Percentiles rank a stretch among this genome's conserved stretches.
phyloP scores from a whole-genome alignment of 768 basidiomycete genomes.

The Amanita fuliginea region DNA sequence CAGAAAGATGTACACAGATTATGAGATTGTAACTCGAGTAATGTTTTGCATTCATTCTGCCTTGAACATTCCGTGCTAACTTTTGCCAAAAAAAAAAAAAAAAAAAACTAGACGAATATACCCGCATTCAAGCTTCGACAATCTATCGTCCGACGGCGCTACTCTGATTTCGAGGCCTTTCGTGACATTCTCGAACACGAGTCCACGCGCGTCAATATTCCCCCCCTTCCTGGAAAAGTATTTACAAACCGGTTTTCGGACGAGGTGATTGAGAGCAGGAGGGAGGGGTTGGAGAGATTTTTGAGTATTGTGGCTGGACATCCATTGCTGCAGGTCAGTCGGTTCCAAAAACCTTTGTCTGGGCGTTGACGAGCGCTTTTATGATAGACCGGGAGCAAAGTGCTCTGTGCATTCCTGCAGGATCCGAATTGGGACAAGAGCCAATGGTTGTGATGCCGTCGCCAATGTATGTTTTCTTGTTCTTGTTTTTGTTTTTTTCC shows the following conservation, averaged over 20 bases:
- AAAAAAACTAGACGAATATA: conserved; percentile 99
- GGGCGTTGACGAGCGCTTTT: conserved; percentile 2
- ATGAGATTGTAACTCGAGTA: conserved; percentile 96
- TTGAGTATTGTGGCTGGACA: conserved; percentile 90
- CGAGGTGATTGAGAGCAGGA: conserved; percentile 73
- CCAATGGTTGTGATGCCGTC: conserved; percentile 51
- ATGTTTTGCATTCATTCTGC: conserved; percentile 11
- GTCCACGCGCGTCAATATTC: conserved; percentile 95
- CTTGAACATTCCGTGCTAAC: background rate
- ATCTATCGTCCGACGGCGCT: conserved; percentile 78
- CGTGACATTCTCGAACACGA: conserved; percentile 96
- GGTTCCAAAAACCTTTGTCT: too few species aligned
- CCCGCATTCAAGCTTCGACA: conserved; percentile 97
- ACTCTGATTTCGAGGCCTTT: conserved; percentile 94
- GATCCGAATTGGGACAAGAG: conserved; percentile 85
- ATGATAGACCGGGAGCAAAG: conserved; percentile 84
- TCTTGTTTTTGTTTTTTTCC: too few species aligned
- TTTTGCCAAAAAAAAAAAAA: conserved; percentile 20
- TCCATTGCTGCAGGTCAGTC: conserved; percentile 83
- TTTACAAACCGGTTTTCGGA: conserved; percentile 98
- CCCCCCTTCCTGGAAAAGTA: conserved; percentile 93
- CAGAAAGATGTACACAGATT: conserved; percentile 99
- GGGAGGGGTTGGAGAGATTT: conserved; percentile 26
- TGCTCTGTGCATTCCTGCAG: conserved; percentile 91
- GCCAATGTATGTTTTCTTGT: background rate